A percentile compares a stretch with the other conserved stretches of the same genome.
Conservation (phyloP, 2,329 filamentous ascomycete genomes). For the Phialemoniopsis sp. region DNA sequence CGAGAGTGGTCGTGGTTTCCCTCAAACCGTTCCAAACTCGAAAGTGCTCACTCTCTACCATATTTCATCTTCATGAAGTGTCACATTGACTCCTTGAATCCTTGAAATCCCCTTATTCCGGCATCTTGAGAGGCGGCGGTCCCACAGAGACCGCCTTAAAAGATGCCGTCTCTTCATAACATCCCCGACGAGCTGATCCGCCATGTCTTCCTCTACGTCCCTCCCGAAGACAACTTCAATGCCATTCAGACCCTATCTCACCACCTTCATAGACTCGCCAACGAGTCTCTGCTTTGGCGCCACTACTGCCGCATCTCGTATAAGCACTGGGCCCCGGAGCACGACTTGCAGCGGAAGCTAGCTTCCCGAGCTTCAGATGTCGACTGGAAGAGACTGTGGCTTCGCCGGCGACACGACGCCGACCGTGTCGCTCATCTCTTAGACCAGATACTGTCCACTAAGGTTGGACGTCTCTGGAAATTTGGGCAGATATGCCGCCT, state of each 20-base stretch:
- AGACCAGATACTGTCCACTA: slow-evolving; percentile 65
- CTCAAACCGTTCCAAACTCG: no score
- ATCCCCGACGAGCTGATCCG: slow-evolving; percentile 85
- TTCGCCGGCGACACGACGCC: slow-evolving; percentile 50
- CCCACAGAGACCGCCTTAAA: background rate
- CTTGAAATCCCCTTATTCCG: no score
- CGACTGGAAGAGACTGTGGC: slow-evolving; percentile 72
- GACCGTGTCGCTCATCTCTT: slow-evolving; percentile 48
- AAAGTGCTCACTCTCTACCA: no score
- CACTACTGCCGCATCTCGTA: slow-evolving; percentile 67
- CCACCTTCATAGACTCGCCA: slow-evolving; percentile 61
- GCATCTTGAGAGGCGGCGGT: no score
- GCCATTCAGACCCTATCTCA: slow-evolving; percentile 52
- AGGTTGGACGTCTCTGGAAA: slow-evolving; percentile 64
- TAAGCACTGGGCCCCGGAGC: slow-evolving; percentile 68
- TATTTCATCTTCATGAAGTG: no score
- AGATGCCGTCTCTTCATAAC: slow-evolving; percentile 30
- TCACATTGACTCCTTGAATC: no score
- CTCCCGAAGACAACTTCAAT: slow-evolving; percentile 48
- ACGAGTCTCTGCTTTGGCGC: slow-evolving; percentile 76
- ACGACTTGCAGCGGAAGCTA: slow-evolving; percentile 57
- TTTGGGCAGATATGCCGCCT: slow-evolving; percentile 66
- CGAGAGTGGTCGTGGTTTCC: no score
- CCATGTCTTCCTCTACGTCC: slow-evolving; percentile 64
- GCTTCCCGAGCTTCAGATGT: slow-evolving; percentile 47